These are phyloP conservation scores for Xylariaceae sp. DNA, from an alignment of 2,329 filamentous ascomycete genomes.

Conservation along the genomic window DNA sequence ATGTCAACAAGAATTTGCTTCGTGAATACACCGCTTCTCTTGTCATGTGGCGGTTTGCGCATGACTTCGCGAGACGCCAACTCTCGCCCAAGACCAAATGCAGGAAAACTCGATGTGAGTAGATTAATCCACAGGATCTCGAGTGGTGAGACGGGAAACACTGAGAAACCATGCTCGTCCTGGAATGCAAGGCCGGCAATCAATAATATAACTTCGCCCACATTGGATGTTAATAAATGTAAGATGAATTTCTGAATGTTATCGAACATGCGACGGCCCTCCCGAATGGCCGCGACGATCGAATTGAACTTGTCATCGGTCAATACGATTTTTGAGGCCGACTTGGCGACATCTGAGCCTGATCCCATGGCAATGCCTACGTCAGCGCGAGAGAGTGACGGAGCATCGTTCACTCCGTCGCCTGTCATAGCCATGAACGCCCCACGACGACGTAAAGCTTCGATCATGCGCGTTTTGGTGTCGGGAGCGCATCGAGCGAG, in stretches of 20 bases:
- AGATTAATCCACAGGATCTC: conserved; percentile 96
- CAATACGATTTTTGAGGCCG: conserved; percentile 80
- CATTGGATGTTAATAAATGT: conserved; percentile 80
- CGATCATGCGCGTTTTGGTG: conserved; percentile 91
- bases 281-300: conserved; percentile 82
- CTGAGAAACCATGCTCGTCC: conserved; percentile 72
- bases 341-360: conserved; percentile 85
- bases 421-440: conserved; percentile 87
- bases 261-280: conserved; percentile 85
- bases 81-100: conserved; percentile 87
- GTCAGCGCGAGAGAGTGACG: conserved; percentile 79
- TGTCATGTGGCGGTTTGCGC: conserved; percentile 77
- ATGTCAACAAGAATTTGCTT: conserved; percentile 80
- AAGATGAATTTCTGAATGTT: conserved; percentile 90
- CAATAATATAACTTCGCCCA: conserved; percentile 82
- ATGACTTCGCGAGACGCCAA: conserved; percentile 78
- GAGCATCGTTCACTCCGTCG: conserved; percentile 87
- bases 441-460: conserved; percentile 78
- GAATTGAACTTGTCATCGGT: conserved; percentile 90
- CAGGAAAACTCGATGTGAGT: conserved; percentile 85
- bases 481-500: conserved; percentile 84
- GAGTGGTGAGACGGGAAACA: conserved; percentile 85
- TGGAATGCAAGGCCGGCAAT: conserved; percentile 84
- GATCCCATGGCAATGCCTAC: conserved; percentile 93
- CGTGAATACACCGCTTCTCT: conserved; percentile 74